Evolutionary conservation across 352 stramenopile genomes (phyloP).

Genomic region (Pythium phragmiticola): DNA sequence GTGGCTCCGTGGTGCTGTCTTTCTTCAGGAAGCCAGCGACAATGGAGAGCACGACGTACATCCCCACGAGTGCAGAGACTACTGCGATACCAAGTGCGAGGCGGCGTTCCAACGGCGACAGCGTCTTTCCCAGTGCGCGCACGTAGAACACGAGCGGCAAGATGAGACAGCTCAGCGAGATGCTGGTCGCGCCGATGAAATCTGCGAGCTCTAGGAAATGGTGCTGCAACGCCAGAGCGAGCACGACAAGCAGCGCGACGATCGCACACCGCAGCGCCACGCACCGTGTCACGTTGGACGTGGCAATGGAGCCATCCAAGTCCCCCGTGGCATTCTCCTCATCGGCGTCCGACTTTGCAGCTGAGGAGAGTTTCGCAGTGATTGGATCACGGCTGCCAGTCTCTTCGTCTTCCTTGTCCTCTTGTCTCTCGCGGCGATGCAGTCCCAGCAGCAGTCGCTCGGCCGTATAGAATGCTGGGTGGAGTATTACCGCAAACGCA

Average conservation of each 20-base stretch:
- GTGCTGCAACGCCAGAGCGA: slow-evolving; percentile 34
- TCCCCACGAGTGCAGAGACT: background rate
- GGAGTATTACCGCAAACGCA: slow-evolving; percentile 52
- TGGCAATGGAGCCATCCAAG: background rate
- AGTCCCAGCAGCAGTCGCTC: slow-evolving; percentile 50
- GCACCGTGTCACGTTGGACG: slow-evolving; percentile 40
- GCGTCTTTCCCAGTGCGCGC: background rate
- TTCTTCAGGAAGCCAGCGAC: background rate
- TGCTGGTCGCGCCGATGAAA: slow-evolving; percentile 59
- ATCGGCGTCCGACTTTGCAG: no score
- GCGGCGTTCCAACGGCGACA: background rate
- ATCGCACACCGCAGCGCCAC: slow-evolving; percentile 51
- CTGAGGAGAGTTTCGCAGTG: no score
- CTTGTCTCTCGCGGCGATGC: slow-evolving; percentile 32
- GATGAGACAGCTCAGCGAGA: slow-evolving; percentile 60
- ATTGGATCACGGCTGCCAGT: no score
- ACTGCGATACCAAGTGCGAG: background rate
- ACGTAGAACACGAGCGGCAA: slow-evolving; percentile 74
- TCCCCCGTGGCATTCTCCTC: no score
- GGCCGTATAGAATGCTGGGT: slow-evolving; percentile 50
- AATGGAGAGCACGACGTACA: background rate
- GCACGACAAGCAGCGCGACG: slow-evolving; percentile 45
- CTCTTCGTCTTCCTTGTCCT: background rate
- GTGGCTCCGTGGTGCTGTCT: background rate
- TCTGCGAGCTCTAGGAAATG: slow-evolving; percentile 68